Evolutionary conservation across 805 yeast species (phyloP).

Genomic region (Kodamaea sagamina): DNA sequence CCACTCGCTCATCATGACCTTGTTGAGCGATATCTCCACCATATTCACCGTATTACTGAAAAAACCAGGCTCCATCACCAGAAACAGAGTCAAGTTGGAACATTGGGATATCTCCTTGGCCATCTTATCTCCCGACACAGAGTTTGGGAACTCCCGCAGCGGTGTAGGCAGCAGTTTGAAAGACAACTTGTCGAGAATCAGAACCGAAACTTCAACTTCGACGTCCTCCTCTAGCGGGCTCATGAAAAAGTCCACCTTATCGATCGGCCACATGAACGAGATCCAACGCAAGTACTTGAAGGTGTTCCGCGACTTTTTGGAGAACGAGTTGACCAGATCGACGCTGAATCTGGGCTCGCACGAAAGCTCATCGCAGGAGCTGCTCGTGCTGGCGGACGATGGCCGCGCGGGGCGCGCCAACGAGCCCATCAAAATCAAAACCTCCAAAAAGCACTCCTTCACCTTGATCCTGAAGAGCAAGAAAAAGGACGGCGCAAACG

Average conservation of each 20-base stretch:
- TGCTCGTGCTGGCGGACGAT: not conserved
- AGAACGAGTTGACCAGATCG: constrained; percentile 26
- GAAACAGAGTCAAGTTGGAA: constrained; percentile 45
- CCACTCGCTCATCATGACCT: constrained; percentile 26
- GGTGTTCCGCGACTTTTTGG: constrained; percentile 39
- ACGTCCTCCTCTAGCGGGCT: constrained; percentile 5
- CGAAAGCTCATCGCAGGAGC: constrained; percentile 4
- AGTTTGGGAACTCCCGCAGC: constrained; percentile 14
- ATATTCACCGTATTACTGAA: constrained; percentile 34
- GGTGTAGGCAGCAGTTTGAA: constrained; percentile 5
- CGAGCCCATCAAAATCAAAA: constrained; percentile 12
- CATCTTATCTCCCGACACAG: constrained; percentile 26
- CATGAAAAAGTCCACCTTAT: constrained; percentile 17
- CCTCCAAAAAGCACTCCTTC: constrained; percentile 10
- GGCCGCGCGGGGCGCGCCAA: constrained; percentile 4
- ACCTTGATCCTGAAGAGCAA: constrained; percentile 8
- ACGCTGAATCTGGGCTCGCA: not conserved
- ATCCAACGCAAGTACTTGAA: constrained; percentile 43
- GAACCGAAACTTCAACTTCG: constrained; percentile 7
- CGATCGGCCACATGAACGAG: constrained; percentile 26
- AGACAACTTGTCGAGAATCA: constrained; percentile 5
- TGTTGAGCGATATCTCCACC: constrained; percentile 33
- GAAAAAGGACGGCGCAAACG: constrained; percentile 14
- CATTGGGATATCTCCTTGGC: constrained; percentile 47
- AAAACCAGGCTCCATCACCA: constrained; percentile 38